Evolutionary conservation across 495 filamentous ascomycete species (phyloP).

Genomic region (Podospora pseudopauciseta): DNA sequence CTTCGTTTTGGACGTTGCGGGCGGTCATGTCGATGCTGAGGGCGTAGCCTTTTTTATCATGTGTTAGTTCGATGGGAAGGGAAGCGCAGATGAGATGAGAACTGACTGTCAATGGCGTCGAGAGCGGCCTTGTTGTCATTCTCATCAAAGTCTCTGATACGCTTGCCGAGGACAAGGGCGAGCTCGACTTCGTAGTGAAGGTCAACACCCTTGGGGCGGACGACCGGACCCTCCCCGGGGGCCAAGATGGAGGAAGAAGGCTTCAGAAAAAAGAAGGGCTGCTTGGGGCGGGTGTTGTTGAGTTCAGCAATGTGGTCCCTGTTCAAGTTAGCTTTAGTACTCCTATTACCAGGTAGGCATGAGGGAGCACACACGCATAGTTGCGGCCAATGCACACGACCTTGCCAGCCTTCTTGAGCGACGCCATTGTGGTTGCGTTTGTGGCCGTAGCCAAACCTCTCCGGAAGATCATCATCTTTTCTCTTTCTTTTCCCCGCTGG

Average conservation of each 20-base stretch:
- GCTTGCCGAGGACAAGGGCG: conserved; percentile 78
- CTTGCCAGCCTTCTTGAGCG: conserved; percentile 70
- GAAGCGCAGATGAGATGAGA: not conserved
- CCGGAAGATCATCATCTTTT: conserved; percentile 39
- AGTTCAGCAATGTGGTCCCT: conserved; percentile 95
- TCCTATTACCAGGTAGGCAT: not conserved
- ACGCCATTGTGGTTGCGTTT: conserved; percentile 57
- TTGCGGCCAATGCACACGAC: conserved; percentile 97
- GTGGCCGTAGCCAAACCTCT: conserved; percentile 43
- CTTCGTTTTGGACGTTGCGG: conserved; percentile 88
- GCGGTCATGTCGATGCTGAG: conserved; percentile 92
- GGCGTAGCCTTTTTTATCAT: conserved; percentile 63
- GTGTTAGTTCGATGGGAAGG: not conserved
- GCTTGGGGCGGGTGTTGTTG: conserved; percentile 76
- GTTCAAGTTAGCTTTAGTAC: conserved; percentile 24
- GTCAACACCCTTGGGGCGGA: conserved; percentile 73
- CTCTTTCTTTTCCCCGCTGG: conserved; percentile 3
- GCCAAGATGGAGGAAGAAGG: conserved; percentile 77
- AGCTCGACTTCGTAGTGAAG: conserved; percentile 97
- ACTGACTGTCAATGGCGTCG: conserved; percentile 57
- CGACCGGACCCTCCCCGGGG: conserved; percentile 73
- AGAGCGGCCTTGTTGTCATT: conserved; percentile 59
- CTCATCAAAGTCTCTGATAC: conserved; percentile 66
- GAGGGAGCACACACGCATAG: conserved; percentile 69
- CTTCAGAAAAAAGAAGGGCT: conserved; percentile 99